Evolutionary conservation across 2,329 filamentous ascomycete genomes (phyloP).

Genomic region (Fusarium sp.): DNA sequence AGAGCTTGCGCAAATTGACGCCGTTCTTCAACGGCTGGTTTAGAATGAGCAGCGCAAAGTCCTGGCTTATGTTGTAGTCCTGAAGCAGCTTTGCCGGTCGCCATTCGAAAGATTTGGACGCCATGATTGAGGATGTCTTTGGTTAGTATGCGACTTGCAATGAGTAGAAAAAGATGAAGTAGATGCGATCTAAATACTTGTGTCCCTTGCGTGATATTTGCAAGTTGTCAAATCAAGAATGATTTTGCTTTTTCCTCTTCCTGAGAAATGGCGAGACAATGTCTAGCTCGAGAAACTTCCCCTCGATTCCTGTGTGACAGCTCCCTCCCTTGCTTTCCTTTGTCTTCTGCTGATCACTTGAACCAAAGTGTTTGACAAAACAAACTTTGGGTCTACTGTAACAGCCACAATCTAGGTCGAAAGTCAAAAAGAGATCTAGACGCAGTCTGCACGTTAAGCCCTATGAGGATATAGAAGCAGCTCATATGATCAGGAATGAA

Average conservation of each 20-base stretch:
- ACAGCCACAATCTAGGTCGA: conserved; percentile 8
- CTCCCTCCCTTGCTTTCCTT: conserved; percentile 6
- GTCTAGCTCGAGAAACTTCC: conserved; percentile 13
- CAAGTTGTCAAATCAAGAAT: not conserved
- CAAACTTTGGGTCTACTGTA: conserved; percentile 17
- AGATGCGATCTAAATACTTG: not conserved
- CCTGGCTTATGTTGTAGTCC: conserved; percentile 44
- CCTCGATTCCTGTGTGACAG: conserved; percentile 34
- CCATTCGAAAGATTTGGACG: conserved; percentile 49
- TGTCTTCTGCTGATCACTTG: not conserved
- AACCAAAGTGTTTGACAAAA: conserved; percentile 3
- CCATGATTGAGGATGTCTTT: conserved; percentile 29
- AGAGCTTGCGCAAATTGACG: conserved; percentile 58
- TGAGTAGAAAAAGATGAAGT: not conserved
- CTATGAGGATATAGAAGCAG: not conserved
- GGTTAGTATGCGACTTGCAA: not conserved
- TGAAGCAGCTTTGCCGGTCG: conserved; percentile 51
- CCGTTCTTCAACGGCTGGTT: conserved; percentile 61
- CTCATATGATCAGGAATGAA: conserved; percentile 22
- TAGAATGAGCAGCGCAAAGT: conserved; percentile 59
- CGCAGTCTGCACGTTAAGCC: not conserved
- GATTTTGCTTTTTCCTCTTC: conserved; percentile 14
- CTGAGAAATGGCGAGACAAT: conserved; percentile 2
- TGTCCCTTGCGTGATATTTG: not conserved
- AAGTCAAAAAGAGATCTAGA: conserved; percentile 12